A percentile compares a stretch with the other conserved stretches of the same genome.
phyloP scores from a whole-genome alignment of 1,284 basidiomycete genomes.

The Meripilus lineatus region DNA sequence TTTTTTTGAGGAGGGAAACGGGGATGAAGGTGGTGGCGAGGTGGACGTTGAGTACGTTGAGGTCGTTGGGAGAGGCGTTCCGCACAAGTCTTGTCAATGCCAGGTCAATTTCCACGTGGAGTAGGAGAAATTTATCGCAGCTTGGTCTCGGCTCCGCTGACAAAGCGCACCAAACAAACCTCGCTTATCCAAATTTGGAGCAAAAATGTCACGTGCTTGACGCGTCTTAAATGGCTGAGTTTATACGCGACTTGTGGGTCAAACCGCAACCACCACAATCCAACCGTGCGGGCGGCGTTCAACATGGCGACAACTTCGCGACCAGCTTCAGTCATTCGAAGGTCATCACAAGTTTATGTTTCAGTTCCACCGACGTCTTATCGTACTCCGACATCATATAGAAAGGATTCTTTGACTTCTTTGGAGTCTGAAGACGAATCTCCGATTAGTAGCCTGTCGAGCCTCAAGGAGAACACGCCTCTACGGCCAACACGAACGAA shows the following conservation, averaged over 20 bases:
- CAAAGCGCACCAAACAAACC: background rate
- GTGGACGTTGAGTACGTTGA: constrained; percentile 8
- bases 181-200: no score
- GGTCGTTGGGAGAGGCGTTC: constrained; percentile 4
- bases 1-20: constrained; percentile 15
- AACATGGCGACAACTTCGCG: constrained; percentile 18
- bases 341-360: constrained; percentile 49
- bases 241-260: constrained; percentile 25
- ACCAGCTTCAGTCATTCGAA: constrained; percentile 21
- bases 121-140: background rate
- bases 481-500: constrained; percentile 27
- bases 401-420: constrained; percentile 8
- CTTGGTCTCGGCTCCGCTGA: background rate
- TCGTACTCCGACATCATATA: constrained; percentile 6
- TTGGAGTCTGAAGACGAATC: no score
- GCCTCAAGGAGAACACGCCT: constrained; percentile 55
- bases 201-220: constrained; percentile 10
- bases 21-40: constrained; percentile 16
- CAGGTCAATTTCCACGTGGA: no score
- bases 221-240: constrained; percentile 22
- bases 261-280: constrained; percentile 22
- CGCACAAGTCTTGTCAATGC: background rate
- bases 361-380: constrained; percentile 50
- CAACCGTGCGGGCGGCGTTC: background rate
- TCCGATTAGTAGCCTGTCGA: constrained; percentile 19